Base-by-base conservation (phyloP, 2,329 filamentous ascomycete genomes). In the Fusarium marasasianum region DNA sequence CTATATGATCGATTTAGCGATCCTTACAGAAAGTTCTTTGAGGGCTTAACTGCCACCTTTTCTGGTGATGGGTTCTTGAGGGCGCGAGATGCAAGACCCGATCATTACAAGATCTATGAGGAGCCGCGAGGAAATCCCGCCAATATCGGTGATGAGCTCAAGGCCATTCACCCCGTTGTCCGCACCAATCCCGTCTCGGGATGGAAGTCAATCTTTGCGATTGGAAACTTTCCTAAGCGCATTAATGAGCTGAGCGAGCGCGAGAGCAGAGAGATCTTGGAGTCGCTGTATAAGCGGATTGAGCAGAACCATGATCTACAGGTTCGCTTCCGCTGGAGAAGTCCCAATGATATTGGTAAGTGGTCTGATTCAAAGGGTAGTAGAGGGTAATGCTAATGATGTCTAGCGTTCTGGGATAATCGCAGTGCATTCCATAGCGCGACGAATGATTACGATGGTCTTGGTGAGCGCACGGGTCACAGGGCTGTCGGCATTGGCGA, bases 161-260 rank as follows among this genome's bases (percentile, higher is more conserved):
- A 75, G 15, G 85, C 88, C 0, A 80, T 84, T 2, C 89, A 91
- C 68, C 89, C 89, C 1, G 85, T 91, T 2, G 83, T 91, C 10
- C 84, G 89, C 17, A 91, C 90, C 0, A 90, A 91, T 61, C 90
- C 90, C 0, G 89, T 91, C 0, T 91, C 89, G 0, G 90, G 89
- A 0, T 91, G 90, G 89, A 91, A 86, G 75, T 81, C 81, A 0
- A 66, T 86, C 35, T 86, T 83, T 59, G 81, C 84, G 2, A 78
- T 87, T 14, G 85, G 85, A 5, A 81, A 80, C 7, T 83, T 86
- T 59, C 82, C 84, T 14, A 80, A 78, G 31, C 78, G 82, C 24
- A 84, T 87, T 72, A 86, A 87, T 60, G 85, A 83, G 14, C 51
- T 87, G 35, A 84, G 82, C 2, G 73, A 78, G 5, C 80, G 84